These are phyloP conservation scores for Verticillium dahliae DNA, from an alignment of 2,329 filamentous ascomycete species.

Conservation along the genomic window DNA sequence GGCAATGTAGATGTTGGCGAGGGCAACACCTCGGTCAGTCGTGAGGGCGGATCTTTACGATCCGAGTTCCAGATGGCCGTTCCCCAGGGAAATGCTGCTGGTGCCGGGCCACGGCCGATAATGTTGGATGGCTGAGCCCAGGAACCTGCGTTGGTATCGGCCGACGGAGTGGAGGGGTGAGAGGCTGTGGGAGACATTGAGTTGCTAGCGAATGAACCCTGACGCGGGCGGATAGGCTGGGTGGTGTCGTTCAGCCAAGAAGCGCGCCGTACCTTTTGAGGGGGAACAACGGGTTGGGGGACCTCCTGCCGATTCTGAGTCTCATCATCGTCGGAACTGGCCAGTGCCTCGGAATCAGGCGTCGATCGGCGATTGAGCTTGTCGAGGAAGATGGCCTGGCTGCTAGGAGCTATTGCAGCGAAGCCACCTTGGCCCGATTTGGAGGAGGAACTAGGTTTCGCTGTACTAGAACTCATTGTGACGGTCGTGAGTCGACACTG, in stretches of 20 bases:
- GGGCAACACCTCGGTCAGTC: constrained; percentile 66
- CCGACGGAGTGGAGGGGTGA: constrained; percentile 72
- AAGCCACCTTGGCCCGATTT: constrained; percentile 44
- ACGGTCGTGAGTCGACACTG: constrained; percentile 2
- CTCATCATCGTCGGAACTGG: constrained; percentile 88
- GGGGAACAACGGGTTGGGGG: constrained; percentile 39
- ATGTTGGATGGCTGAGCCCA: constrained; percentile 47
- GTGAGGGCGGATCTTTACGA: constrained; percentile 69
- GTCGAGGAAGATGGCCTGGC: constrained; percentile 62
- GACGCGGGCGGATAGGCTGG: constrained; percentile 59
- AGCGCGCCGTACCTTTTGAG: constrained; percentile 59
- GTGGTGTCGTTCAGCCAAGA: constrained; percentile 85
- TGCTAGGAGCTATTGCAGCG: constrained; percentile 43
- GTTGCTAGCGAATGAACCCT: constrained; percentile 68
- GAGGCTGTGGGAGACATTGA: constrained; percentile 76
- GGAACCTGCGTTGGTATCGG: constrained; percentile 41
- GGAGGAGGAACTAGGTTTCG: constrained; percentile 41
- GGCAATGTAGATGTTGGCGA: constrained; percentile 62
- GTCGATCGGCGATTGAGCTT: constrained; percentile 78
- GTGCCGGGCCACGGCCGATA: constrained; percentile 39
- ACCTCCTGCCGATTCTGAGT: constrained; percentile 56
- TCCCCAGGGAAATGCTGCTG: constrained; percentile 62
- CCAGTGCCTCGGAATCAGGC: constrained; percentile 88
- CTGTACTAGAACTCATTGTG: constrained; percentile 44
- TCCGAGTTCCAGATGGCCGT: constrained; percentile 78